phyloP scores from a whole-genome alignment of 768 basidiomycete genomes.

The Tylopilus cervinicoccineus region DNA sequence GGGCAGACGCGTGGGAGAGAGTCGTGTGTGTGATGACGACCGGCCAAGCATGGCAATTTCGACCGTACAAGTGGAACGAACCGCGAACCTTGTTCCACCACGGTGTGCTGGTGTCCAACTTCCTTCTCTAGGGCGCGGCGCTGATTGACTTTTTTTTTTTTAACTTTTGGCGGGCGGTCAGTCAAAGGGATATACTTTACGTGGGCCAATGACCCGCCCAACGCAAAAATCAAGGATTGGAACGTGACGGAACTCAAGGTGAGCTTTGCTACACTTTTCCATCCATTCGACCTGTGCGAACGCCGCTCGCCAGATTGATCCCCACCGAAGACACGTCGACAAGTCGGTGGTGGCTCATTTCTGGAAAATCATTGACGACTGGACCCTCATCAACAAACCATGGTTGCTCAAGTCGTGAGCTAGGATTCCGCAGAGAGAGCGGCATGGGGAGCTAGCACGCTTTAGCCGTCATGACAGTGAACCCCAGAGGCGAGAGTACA shows the following conservation, averaged over 20 bases:
- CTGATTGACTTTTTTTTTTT: not conserved
- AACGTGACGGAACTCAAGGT: constrained; percentile 95
- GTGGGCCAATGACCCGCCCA: constrained; percentile 91
- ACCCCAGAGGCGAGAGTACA: too few relatives aligned
- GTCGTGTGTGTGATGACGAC: constrained; percentile 99
- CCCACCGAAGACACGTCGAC: constrained; percentile 85
- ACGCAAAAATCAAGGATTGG: constrained; percentile 90
- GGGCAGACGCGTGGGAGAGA: constrained; percentile 91
- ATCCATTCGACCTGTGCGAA: not conserved
- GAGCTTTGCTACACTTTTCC: not conserved
- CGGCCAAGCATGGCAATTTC: constrained; percentile 97
- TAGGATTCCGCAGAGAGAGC: not conserved
- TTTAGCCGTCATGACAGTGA: too few relatives aligned
- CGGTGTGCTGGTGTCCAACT: constrained; percentile 42
- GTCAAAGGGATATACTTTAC: constrained; percentile 95
- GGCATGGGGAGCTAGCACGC: too few relatives aligned
- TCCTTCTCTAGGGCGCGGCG: not conserved
- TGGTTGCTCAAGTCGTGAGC: constrained; percentile 53
- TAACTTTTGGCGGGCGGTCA: constrained; percentile 27
- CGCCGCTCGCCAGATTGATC: constrained; percentile 66
- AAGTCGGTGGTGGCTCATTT: constrained; percentile 94
- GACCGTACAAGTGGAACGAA: constrained; percentile 95
- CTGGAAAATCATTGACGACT: constrained; percentile 88
- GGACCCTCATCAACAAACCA: constrained; percentile 79
- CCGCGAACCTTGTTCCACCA: constrained; percentile 91